Percentiles rank a stretch among this genome's conserved stretches.
Conservation (phyloP, 768 basidiomycete species). For the Mycena venus region DNA sequence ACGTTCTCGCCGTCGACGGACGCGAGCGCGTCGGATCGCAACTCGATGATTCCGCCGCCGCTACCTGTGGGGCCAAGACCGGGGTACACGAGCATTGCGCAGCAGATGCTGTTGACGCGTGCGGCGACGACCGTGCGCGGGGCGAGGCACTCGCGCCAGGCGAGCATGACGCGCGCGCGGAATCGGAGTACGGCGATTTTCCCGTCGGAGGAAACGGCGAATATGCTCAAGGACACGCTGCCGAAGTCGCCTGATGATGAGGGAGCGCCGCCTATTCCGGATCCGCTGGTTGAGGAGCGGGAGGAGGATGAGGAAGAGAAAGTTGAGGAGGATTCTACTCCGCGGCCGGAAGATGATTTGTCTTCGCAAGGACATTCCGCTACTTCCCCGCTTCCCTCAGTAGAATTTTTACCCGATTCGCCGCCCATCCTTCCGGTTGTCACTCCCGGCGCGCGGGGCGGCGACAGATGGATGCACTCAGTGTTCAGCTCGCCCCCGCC, state of each 20-base stretch:
- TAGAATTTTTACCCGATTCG: slow-evolving; percentile 29
- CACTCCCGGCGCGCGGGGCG: slow-evolving; percentile 23
- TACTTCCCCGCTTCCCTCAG: slow-evolving; percentile 34
- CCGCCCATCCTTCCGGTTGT: slow-evolving; percentile 27
- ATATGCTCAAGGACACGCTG: slow-evolving; percentile 20
- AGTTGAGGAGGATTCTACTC: neutral
- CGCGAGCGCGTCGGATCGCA: neutral
- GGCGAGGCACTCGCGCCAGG: slow-evolving; percentile 54
- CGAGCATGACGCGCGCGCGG: slow-evolving; percentile 40
- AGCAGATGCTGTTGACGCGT: slow-evolving; percentile 57
- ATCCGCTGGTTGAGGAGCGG: neutral
- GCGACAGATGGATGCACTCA: slow-evolving; percentile 32
- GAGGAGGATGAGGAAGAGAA: neutral
- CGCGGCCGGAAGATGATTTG: neutral
- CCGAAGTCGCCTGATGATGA: neutral
- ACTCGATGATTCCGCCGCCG: slow-evolving; percentile 47
- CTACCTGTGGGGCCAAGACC: slow-evolving; percentile 27
- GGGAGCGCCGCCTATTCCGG: neutral
- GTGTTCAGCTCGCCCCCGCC: slow-evolving; percentile 66
- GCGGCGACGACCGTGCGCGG: slow-evolving; percentile 53
- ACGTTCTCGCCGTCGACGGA: slow-evolving; percentile 36
- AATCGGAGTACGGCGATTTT: slow-evolving; percentile 32
- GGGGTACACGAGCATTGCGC: slow-evolving; percentile 52
- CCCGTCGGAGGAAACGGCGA: slow-evolving; percentile 19
- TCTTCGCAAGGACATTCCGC: neutral